Evolutionary conservation across 805 yeast genomes (phyloP), one percentile per base, ranked within the genome.

Genomic region (Candida fluviatilis): DNA sequence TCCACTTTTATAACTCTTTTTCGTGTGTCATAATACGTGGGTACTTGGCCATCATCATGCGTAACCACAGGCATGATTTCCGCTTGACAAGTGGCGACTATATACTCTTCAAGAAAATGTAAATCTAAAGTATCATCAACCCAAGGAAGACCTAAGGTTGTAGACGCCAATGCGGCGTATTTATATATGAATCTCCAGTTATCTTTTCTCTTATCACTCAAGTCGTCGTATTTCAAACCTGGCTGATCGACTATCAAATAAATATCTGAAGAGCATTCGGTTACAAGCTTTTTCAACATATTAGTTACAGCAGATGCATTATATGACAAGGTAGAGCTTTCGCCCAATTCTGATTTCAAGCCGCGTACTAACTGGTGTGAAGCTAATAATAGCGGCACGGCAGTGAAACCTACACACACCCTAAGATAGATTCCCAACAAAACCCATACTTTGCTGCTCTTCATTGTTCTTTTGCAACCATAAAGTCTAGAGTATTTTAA

Each of bases 1-100:
- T 80, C 70, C 7, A 89, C 60, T 13, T 69, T 61, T 19, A 91
- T 74, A 10, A 86, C 71, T 44, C 95, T 68, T 16, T 76, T 78
- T 18, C 74, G 60, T 1, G 78, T 62, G 51, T 87, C 95, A 27
- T 76, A 68, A 55, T 84, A 85, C 17, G 50, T 52, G 16, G 43
- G 43, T 2, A 39, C 41, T 39, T 67, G 76, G 10, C 68, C 64
- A 5, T 71, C 78, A 3, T 64, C 55, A 31, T 64, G 60, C 17
- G 70, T 64, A 4, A 63, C 43, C 15, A 56, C 62, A 18, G 49
- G 50, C 31, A 76, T 50, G 1, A 64, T 54, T 37, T 68, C 64
- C 2, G 84, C 82, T 24, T 69, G 64, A 58, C 90, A 84, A 14
- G 69, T 71, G 16, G 58, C 58, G 31, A 63, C 62, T 23, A 78